Percentiles rank a stretch among this genome's conserved stretches.
phyloP scores from a whole-genome alignment of 345 rosid species.

The Nephelium lappaceum region DNA sequence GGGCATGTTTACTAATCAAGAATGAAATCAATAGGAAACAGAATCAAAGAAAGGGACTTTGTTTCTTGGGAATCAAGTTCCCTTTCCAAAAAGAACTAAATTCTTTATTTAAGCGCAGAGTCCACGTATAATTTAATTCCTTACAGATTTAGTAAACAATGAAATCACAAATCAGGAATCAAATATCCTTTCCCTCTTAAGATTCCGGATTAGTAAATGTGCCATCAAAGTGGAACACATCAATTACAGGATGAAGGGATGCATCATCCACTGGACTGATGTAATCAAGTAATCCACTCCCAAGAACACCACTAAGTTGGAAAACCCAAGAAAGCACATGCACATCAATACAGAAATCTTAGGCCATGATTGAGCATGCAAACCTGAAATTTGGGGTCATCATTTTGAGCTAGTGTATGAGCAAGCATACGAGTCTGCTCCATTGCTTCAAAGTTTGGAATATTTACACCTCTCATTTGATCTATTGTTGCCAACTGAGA shows the following conservation, averaged over 20 bases:
- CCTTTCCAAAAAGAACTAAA: no score
- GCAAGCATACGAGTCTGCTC: slow-evolving; percentile 99
- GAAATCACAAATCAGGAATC: no score
- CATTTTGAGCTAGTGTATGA: slow-evolving; percentile 82
- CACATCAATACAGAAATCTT: slow-evolving; percentile 7
- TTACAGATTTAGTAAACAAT: no score
- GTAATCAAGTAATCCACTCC: background rate
- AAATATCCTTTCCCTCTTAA: no score
- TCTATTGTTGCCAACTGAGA: slow-evolving; percentile 59
- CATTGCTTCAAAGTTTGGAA: slow-evolving; percentile 76
- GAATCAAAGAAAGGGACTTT: no score
- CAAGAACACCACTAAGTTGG: background rate
- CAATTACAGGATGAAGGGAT: background rate
- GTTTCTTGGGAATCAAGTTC: no score
- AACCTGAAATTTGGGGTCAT: slow-evolving; percentile 98
- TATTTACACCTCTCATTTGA: slow-evolving; percentile 66
- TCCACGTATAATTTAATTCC: no score
- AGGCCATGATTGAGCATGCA: slow-evolving; percentile 10
- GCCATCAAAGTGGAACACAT: background rate
- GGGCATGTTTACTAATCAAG: no score
- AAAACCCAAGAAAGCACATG: background rate
- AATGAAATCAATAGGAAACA: no score
- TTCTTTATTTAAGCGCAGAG: no score
- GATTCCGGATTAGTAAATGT: no score
- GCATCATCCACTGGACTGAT: slow-evolving; percentile 3